phyloP scores from a whole-genome alignment of 768 basidiomycete genomes.

The Panellus pusillus region DNA sequence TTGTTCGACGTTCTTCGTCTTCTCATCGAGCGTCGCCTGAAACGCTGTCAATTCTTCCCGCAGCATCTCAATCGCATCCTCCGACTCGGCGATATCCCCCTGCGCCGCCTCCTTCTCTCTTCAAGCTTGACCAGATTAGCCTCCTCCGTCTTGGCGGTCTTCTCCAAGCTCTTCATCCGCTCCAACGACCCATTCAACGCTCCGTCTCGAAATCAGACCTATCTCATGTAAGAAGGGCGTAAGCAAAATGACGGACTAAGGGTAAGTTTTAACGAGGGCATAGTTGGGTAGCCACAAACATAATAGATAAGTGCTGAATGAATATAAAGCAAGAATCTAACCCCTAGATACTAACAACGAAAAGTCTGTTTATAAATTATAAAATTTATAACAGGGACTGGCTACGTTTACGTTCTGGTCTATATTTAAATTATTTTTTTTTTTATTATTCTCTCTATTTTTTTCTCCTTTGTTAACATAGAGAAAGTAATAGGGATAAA shows the following conservation, averaged over 20 bases:
- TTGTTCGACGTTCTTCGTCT: conserved; percentile 71
- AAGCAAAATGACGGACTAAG: not conserved
- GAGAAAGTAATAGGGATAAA: too few relatives aligned
- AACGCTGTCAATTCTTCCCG: conserved; percentile 60
- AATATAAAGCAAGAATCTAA: too few relatives aligned
- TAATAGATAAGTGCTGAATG: too few relatives aligned
- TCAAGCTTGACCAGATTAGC: conserved; percentile 53
- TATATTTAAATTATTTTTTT: too few relatives aligned
- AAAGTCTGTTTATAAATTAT: too few relatives aligned
- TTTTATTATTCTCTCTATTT: too few relatives aligned
- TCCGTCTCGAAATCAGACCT: conserved; percentile 84
- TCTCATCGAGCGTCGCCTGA: conserved; percentile 69
- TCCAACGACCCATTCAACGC: conserved; percentile 65
- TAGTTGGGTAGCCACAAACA: too few relatives aligned
- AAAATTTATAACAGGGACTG: too few relatives aligned
- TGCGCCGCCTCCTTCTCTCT: conserved; percentile 52
- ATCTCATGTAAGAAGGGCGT: not conserved
- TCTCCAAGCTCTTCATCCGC: conserved; percentile 57
- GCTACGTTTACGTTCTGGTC: too few relatives aligned
- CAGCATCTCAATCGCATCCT: conserved; percentile 54
- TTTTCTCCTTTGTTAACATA: too few relatives aligned
- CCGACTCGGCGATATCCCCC: conserved; percentile 59
- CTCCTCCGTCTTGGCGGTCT: conserved; percentile 52
- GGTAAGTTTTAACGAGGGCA: too few relatives aligned
- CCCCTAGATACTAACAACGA: too few relatives aligned